Percentiles rank a stretch among this genome's conserved stretches.
These are phyloP conservation scores for Coemansia interrupta DNA, from an alignment of 192 early-diverging fungal genomes.

Conservation along the genomic window DNA sequence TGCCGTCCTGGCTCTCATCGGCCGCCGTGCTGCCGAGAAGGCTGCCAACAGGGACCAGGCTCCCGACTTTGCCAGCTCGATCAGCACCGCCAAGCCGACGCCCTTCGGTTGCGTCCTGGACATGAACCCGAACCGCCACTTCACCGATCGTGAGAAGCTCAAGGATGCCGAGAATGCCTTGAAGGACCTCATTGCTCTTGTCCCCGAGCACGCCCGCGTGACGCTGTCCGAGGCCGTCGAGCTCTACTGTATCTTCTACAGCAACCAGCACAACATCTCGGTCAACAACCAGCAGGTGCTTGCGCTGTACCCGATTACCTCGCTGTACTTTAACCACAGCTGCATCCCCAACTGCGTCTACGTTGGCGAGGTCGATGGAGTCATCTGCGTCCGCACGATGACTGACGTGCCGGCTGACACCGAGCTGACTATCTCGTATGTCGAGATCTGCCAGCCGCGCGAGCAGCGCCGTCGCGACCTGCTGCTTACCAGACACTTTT, in stretches of 20 bases:
- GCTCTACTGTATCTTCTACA: slow-evolving; percentile 62
- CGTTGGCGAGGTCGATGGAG: slow-evolving; percentile 56
- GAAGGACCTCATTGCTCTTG: slow-evolving; percentile 42
- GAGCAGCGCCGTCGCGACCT: slow-evolving; percentile 70
- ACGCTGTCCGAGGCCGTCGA: slow-evolving; percentile 52
- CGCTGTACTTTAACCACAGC: slow-evolving; percentile 70
- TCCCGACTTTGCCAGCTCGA: slow-evolving; percentile 14
- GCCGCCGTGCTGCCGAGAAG: slow-evolving; percentile 28
- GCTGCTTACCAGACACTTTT: slow-evolving; percentile 65
- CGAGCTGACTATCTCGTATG: slow-evolving; percentile 65
- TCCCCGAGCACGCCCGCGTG: slow-evolving; percentile 32
- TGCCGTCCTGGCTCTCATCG: slow-evolving; percentile 42
- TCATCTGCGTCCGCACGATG: slow-evolving; percentile 61
- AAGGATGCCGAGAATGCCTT: slow-evolving; percentile 40
- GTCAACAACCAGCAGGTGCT: slow-evolving; percentile 59
- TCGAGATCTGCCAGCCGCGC: slow-evolving; percentile 66
- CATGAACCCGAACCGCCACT: slow-evolving; percentile 53
- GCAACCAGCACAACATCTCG: slow-evolving; percentile 59
- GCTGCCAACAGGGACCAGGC: background rate
- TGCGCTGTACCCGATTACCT: slow-evolving; percentile 68
- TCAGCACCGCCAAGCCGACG: slow-evolving; percentile 17
- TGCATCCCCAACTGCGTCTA: slow-evolving; percentile 72
- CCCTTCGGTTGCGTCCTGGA: slow-evolving; percentile 30
- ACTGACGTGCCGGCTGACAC: slow-evolving; percentile 54
- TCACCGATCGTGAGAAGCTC: slow-evolving; percentile 35